A percentile compares a stretch with the other conserved stretches of the same genome.
Evolutionary conservation across 257 asterid species (phyloP).

Genomic region (Linderniella brevidens): DNA sequence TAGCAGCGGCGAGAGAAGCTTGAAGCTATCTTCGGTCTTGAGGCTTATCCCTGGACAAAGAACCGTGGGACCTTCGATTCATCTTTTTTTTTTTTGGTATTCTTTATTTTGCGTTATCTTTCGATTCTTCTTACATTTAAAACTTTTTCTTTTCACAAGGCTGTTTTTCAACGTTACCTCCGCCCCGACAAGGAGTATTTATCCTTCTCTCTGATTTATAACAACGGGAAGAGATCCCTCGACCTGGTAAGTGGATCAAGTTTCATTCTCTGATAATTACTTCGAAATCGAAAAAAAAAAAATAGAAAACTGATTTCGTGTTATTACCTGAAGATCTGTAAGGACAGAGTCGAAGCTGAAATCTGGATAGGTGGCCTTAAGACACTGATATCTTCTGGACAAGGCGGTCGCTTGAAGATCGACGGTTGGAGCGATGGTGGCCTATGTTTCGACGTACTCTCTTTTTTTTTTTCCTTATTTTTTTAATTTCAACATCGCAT

Average conservation of each 20-base stretch:
- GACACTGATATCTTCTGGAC: constrained; percentile 42
- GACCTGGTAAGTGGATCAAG: constrained; percentile 56
- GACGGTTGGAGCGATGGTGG: constrained; percentile 2
- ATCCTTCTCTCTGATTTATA: constrained; percentile 79
- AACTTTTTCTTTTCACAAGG: constrained; percentile 28
- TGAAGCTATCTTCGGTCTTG: constrained; percentile 46
- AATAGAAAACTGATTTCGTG: background rate
- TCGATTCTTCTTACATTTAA: constrained; percentile 4
- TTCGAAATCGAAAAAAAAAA: too few species aligned
- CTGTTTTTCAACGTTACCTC: constrained; percentile 75
- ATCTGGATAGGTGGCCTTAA: constrained; percentile 12
- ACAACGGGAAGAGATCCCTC: constrained; percentile 83
- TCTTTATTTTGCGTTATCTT: constrained; percentile 1
- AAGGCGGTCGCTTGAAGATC: constrained; percentile 51
- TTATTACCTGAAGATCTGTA: constrained; percentile 39
- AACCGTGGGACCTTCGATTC: constrained; percentile 28
- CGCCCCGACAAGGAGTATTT: constrained; percentile 80
- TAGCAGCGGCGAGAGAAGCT: constrained; percentile 33
- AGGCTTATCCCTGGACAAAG: constrained; percentile 62
- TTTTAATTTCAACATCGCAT: too few species aligned
- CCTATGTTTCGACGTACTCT: background rate
- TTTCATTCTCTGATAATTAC: background rate
- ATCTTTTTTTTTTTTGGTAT: background rate
- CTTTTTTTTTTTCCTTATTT: too few species aligned
- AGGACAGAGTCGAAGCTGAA: constrained; percentile 63